Evolutionary conservation across 345 rosid genomes (phyloP), one percentile per base, ranked within the genome.

Genomic region (Salix brachista): DNA sequence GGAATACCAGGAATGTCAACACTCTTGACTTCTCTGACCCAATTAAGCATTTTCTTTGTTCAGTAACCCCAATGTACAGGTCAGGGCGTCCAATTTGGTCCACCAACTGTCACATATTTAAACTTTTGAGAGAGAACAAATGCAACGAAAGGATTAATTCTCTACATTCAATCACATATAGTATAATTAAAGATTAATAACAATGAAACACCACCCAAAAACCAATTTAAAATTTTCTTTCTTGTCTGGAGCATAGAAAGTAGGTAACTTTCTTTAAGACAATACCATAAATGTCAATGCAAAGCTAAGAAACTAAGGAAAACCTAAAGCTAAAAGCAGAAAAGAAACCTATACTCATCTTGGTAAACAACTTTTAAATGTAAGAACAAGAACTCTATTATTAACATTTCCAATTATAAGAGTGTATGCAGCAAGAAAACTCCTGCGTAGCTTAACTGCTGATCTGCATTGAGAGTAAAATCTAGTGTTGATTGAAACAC

Each of bases 51-150:
- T 79, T 90, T 80, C 95, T 85, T 77, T 82, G 84, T 81, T 86
- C 89, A 32, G 83, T 76, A 30, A 94, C 91, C 32, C 97, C 91
- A 18, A 94, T 84, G 78, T 85, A 91, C 36, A 86, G 77, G 61
- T 89, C 89, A 65, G 74, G 61, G 48, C 26, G 69, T 75, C 71
- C 85, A 21, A 80, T 30, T 23, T 25, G 80, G 78, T 87, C 79
- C 44, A 64, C 91, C 83, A 90, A 37, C 97, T 92, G 86, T 61
- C 79, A 83, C 67, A 74, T 44, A 37, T 44, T 66, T 25, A 65
- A 66, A 69, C 52, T 68, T 83, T 61, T 77, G 69, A 74, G 21
- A 37, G 9, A 42, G 75, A 23, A 8, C 44, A n/a, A 61, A 70
- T 26, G 5, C 26, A 16, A 26, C 34, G 4, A 41, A 77, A 71